phyloP scores from a whole-genome alignment of 169 alveolate species.

The Cystoisospora suis region DNA sequence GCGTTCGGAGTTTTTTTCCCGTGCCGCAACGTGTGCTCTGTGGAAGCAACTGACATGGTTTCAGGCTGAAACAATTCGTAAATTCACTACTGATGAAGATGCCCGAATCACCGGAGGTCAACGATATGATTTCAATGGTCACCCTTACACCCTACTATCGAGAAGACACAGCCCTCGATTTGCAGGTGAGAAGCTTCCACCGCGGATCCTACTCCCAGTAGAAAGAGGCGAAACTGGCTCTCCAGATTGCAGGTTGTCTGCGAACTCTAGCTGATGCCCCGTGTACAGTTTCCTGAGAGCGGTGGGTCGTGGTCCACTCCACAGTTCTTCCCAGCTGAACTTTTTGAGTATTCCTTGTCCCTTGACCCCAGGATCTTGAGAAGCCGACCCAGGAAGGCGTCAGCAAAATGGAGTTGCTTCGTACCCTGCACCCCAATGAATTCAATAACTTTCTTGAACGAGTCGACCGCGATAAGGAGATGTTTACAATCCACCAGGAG shows the following conservation, averaged over 20 bases:
- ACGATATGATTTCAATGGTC: constrained; percentile 56
- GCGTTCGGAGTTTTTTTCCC: too few species aligned
- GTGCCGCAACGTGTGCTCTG: too few species aligned
- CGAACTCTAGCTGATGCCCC: neutral
- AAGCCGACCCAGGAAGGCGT: constrained; percentile 63
- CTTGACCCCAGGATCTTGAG: constrained; percentile 50
- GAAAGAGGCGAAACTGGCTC: neutral
- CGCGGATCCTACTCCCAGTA: too few species aligned
- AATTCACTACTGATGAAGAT: constrained; percentile 61
- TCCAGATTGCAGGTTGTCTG: neutral
- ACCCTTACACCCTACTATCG: constrained; percentile 62
- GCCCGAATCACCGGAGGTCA: constrained; percentile 59
- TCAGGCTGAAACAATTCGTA: constrained; percentile 33
- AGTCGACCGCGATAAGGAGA: constrained; percentile 59
- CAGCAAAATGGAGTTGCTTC: constrained; percentile 65
- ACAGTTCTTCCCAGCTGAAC: too few species aligned
- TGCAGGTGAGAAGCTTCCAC: constrained; percentile 37
- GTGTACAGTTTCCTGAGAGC: too few species aligned
- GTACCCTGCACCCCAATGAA: constrained; percentile 55
- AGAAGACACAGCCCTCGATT: constrained; percentile 56
- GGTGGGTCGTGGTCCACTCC: neutral
- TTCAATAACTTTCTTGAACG: constrained; percentile 59
- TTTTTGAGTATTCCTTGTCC: too few species aligned
- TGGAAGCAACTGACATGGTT: too few species aligned
- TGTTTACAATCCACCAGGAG: constrained; percentile 56